phyloP scores from a whole-genome alignment of 176 grass and related monocot species.

The Hordeum vulgare region DNA sequence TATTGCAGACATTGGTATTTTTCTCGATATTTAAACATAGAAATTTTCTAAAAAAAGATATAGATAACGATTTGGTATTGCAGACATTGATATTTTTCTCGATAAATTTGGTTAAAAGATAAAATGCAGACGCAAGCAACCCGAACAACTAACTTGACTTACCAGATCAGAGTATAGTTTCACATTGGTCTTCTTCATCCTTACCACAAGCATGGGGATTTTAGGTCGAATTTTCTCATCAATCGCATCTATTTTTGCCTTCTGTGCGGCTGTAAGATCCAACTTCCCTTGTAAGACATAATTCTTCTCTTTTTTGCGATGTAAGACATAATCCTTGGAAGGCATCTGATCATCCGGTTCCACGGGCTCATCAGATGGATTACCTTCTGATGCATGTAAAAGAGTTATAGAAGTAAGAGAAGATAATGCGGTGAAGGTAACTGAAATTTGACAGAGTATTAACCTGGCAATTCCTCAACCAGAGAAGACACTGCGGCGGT shows the following conservation, averaged over 20 bases:
- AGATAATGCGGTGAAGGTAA: neutral
- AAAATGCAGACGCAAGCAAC: neutral
- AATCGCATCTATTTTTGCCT: neutral
- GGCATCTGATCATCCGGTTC: neutral
- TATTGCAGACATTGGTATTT: neutral
- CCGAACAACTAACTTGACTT: neutral
- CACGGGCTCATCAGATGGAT: neutral
- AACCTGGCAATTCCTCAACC: neutral
- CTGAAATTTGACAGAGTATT: neutral
- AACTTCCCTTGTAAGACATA: neutral
- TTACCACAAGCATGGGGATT: neutral
- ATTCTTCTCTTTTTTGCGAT: neutral
- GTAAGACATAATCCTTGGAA: neutral
- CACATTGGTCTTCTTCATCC: constrained; percentile 4
- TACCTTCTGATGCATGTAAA: neutral
- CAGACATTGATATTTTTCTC: neutral
- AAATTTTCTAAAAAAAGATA: too few species aligned
- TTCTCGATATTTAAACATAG: too few species aligned
- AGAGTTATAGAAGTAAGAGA: neutral
- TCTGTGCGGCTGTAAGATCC: neutral
- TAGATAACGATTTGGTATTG: neutral
- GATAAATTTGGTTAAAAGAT: neutral
- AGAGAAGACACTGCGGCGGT: neutral
- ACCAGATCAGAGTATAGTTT: neutral
- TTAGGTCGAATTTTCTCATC: neutral